Conservation (phyloP, 139 green algal genomes). For the Chlorella sp. region DNA sequence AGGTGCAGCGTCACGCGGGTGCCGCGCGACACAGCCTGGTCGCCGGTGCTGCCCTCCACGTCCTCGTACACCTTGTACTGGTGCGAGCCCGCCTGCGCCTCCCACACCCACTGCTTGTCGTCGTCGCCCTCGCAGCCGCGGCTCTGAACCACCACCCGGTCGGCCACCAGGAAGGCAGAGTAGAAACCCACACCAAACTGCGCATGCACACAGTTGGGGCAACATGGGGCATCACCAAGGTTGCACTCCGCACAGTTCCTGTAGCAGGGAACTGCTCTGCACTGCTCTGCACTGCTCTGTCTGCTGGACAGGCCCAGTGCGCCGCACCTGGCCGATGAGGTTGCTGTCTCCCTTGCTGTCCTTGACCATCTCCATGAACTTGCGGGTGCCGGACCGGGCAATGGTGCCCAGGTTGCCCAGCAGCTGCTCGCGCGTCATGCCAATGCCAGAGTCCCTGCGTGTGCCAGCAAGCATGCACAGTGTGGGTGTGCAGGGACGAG, state of each 20-base stretch:
- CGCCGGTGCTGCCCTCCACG: not conserved
- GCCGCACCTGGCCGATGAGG: conserved; percentile 77
- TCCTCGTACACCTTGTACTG: conserved; percentile 78
- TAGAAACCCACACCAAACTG: conserved; percentile 99
- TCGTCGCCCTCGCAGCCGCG: conserved; percentile 60
- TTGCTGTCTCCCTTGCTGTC: conserved; percentile 65
- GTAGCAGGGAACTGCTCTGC: too few relatives aligned
- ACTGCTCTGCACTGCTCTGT: not conserved
- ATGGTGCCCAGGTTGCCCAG: conserved; percentile 93
- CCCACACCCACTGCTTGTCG: conserved; percentile 82
- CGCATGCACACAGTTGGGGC: conserved; percentile 1
- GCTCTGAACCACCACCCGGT: conserved; percentile 76
- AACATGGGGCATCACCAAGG: too few relatives aligned
- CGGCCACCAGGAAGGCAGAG: conserved; percentile 90
- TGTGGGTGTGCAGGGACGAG: not conserved
- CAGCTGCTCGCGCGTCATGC: conserved; percentile 93
- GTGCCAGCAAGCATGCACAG: too few relatives aligned
- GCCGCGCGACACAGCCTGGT: conserved; percentile 61
- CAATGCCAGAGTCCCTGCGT: conserved; percentile 81
- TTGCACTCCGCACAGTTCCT: too few relatives aligned
- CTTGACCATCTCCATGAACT: conserved; percentile 96
- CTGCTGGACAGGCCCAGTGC: not conserved
- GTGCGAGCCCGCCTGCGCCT: conserved; percentile 76
- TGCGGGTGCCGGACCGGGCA: conserved; percentile 88
- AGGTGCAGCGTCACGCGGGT: conserved; percentile 89